Conservation (phyloP, 2,329 filamentous ascomycete species). For the Xylaria sp. region DNA sequence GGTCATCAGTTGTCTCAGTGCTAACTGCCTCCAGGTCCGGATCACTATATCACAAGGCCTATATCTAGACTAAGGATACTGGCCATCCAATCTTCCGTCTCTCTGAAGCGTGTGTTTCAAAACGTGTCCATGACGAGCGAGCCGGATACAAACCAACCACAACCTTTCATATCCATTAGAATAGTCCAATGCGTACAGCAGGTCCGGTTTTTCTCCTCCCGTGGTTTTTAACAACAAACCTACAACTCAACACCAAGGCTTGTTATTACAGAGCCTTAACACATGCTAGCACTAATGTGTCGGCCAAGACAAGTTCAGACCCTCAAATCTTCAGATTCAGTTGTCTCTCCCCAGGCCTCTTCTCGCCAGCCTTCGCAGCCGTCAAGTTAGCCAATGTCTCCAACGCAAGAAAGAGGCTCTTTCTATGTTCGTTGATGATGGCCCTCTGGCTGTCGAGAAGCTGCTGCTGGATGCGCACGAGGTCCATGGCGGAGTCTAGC, state of each 20-base stretch:
- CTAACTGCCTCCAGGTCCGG: background rate
- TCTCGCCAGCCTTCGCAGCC: background rate
- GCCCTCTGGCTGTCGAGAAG: conserved; percentile 31
- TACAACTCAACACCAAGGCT: background rate
- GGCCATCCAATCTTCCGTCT: background rate
- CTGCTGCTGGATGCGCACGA: conserved; percentile 31
- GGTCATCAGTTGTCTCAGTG: background rate
- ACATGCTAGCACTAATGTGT: background rate
- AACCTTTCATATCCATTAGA: conserved; percentile 1
- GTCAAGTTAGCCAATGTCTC: conserved; percentile 19
- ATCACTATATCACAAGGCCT: background rate
- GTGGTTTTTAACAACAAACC: background rate
- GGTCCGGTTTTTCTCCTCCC: background rate
- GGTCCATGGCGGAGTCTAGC: conserved; percentile 14
- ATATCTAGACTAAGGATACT: background rate
- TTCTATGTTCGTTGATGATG: conserved; percentile 27
- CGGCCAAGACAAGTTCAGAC: background rate
- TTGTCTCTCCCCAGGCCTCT: background rate
- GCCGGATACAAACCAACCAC: background rate
- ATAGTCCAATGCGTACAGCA: background rate
- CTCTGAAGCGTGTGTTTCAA: background rate
- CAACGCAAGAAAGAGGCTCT: conserved; percentile 17
- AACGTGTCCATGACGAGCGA: background rate
- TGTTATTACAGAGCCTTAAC: conserved; percentile 1
- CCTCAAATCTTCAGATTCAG: conserved; percentile 24